Percentiles rank a stretch among this genome's conserved stretches.
These are phyloP conservation scores for Suillus tomentosus DNA, from an alignment of 768 basidiomycete species.

Conservation along the genomic window DNA sequence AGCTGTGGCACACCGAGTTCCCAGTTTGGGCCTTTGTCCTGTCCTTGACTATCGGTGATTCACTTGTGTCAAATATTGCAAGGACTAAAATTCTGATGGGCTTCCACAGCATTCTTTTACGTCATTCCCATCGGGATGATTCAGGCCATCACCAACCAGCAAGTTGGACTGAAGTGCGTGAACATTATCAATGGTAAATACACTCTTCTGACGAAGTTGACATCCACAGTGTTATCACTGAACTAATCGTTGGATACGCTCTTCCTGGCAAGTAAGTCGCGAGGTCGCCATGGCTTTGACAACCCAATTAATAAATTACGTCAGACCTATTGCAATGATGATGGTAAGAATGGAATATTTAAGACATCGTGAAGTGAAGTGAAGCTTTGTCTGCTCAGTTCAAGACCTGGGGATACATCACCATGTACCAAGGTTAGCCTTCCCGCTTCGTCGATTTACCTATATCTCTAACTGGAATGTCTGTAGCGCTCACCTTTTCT, in stretches of 20 bases:
- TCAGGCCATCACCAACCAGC: conserved; percentile 68
- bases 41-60: conserved; percentile 22
- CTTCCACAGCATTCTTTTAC: conserved; percentile 29
- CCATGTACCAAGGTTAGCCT: conserved; percentile 54
- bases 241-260: conserved; percentile 63
- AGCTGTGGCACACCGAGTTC: conserved; percentile 42
- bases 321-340: conserved; percentile 71
- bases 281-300: background rate
- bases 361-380: conserved; percentile 13
- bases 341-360: conserved; percentile 36
- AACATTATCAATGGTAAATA: conserved; percentile 18
- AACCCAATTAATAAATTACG: background rate
- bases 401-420: conserved; percentile 70
- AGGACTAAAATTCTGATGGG: background rate
- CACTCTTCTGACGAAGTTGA: background rate
- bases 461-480: conserved; percentile 58
- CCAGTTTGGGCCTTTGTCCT: conserved; percentile 41
- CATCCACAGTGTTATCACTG: conserved; percentile 55
- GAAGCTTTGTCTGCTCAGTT: conserved; percentile 36
- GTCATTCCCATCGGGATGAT: conserved; percentile 44
- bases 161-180: conserved; percentile 53
- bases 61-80: background rate
- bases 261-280: conserved; percentile 45
- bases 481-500: conserved; percentile 34
- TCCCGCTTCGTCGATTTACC: conserved; percentile 35